These are phyloP conservation scores for Microglena sp. DNA, from an alignment of 139 green algal species.

Conservation along the genomic window DNA sequence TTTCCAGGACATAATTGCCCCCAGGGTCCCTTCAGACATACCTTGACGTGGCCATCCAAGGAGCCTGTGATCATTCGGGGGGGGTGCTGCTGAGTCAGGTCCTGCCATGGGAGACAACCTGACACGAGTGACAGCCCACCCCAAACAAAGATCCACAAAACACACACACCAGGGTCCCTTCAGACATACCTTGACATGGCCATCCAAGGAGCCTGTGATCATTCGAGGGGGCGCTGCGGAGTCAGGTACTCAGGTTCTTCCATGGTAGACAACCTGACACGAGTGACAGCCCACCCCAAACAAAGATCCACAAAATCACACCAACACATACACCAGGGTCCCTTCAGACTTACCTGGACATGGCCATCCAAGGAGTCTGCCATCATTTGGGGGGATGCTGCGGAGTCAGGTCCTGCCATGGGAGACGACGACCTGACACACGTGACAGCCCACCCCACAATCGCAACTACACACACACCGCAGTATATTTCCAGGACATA, in stretches of 20 bases:
- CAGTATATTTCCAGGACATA: too few species aligned
- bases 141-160: too few species aligned
- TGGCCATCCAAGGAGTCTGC: slow-evolving; percentile 84
- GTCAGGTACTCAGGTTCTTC: slow-evolving; percentile 43
- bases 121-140: slow-evolving; percentile 72
- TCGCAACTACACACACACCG: too few species aligned
- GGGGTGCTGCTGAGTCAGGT: slow-evolving; percentile 35
- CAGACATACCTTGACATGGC: slow-evolving; percentile 75
- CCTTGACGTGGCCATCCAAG: slow-evolving; percentile 90
- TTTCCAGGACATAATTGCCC: not conserved
- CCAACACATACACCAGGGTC: not conserved
- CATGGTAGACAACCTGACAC: slow-evolving; percentile 39
- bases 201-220: slow-evolving; percentile 82
- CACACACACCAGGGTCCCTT: not conserved
- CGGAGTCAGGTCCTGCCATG: slow-evolving; percentile 35
- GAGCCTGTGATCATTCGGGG: slow-evolving; percentile 79
- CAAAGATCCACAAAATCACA: too few species aligned
- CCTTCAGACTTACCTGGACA: slow-evolving; percentile 60
- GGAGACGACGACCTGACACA: slow-evolving; percentile 48
- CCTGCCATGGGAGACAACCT: slow-evolving; percentile 40
- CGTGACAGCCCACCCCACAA: too few species aligned
- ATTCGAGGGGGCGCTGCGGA: slow-evolving; percentile 56
- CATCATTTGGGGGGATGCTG: slow-evolving; percentile 66
- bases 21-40: slow-evolving; percentile 10
- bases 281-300: too few species aligned